Percentiles rank a stretch among this genome's conserved stretches.
Conservation (phyloP, 2,329 filamentous ascomycete species). For the Microcyclospora pomicola region DNA sequence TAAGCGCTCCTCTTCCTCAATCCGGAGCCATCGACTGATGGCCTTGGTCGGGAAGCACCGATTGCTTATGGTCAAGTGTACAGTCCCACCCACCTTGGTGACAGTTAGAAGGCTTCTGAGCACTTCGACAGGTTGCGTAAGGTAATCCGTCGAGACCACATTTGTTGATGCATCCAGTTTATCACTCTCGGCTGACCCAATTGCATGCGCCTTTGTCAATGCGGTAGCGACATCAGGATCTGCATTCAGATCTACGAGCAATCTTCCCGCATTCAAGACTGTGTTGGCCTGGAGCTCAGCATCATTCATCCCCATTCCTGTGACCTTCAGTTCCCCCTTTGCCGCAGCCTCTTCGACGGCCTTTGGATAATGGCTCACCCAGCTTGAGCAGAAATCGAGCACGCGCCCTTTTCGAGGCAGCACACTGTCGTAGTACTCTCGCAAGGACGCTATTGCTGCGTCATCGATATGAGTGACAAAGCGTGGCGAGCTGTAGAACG, state of each 20-base stretch:
- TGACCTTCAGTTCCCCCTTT: conserved; percentile 26
- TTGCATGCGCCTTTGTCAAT: conserved; percentile 6
- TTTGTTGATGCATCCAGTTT: conserved; percentile 35
- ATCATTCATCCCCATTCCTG: conserved; percentile 36
- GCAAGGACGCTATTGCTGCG: conserved; percentile 31
- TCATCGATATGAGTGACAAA: conserved; percentile 43
- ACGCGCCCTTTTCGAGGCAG: conserved; percentile 31
- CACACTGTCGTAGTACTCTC: conserved; percentile 32
- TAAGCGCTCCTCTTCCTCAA: conserved; percentile 32
- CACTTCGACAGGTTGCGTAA: conserved; percentile 33
- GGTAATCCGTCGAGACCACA: conserved; percentile 39
- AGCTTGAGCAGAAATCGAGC: conserved; percentile 38
- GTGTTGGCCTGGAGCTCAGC: conserved; percentile 32
- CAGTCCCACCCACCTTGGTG: conserved; percentile 29
- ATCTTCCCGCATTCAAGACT: conserved; percentile 20
- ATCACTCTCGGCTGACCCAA: conserved; percentile 3
- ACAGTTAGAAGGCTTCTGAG: conserved; percentile 28
- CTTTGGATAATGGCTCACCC: conserved; percentile 35
- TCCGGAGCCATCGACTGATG: conserved; percentile 33
- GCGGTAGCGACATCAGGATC: conserved; percentile 19
- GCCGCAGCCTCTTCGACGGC: conserved; percentile 19
- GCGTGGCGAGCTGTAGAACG: conserved; percentile 31
- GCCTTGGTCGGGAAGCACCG: conserved; percentile 42
- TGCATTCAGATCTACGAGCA: conserved; percentile 34
- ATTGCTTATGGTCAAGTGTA: conserved; percentile 40